These are phyloP conservation scores for Nannochloropsis gaditana DNA, from an alignment of 108 stramenopile species.

Conservation along the genomic window DNA sequence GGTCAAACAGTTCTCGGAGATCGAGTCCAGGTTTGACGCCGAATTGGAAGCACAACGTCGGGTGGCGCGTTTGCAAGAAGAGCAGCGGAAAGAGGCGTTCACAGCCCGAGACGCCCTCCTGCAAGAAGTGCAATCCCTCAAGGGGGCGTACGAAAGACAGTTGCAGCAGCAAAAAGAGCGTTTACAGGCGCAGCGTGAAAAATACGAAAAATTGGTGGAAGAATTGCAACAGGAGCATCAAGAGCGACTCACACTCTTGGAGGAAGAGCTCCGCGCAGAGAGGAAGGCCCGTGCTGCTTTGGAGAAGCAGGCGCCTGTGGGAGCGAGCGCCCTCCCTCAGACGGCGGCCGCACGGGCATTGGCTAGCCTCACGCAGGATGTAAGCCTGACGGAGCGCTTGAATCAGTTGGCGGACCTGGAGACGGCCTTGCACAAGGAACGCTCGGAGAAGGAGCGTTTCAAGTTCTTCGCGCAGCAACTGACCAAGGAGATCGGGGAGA, in stretches of 20 bases:
- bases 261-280: slow-evolving; percentile 8
- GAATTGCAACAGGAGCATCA: not conserved
- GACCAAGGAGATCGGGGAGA: not conserved
- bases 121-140: not conserved
- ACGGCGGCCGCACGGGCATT: slow-evolving; percentile 10
- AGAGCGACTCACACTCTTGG: not conserved
- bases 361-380: not conserved
- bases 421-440: slow-evolving; percentile 8
- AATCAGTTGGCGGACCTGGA: slow-evolving; percentile 2
- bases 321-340: not conserved
- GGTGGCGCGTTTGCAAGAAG: not conserved
- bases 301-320: not conserved
- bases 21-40: not conserved
- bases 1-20: not conserved
- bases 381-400: not conserved
- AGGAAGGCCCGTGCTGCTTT: not conserved
- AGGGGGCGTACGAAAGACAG: slow-evolving; percentile 15
- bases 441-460: not conserved
- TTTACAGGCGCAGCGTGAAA: not conserved
- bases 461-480: slow-evolving; percentile 20
- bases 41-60: not conserved
- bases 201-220: not conserved
- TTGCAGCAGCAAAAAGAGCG: slow-evolving; percentile 14
- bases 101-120: not conserved
- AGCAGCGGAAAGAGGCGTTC: not conserved